phyloP scores from a whole-genome alignment of 805 yeast genomes.

The Cyberlindnera bimundalis region DNA sequence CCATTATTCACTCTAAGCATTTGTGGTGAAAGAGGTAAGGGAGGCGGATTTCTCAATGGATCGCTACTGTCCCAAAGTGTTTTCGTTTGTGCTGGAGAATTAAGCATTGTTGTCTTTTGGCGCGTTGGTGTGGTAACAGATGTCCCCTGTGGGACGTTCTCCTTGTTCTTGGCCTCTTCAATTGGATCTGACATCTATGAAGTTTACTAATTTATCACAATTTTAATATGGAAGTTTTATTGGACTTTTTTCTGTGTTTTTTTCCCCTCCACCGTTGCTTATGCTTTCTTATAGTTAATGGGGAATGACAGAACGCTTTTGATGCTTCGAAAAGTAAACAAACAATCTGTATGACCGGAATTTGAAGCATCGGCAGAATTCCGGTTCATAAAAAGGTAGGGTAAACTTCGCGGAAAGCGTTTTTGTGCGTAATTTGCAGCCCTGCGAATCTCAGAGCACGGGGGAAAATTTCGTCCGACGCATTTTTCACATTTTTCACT shows the following conservation, averaged over 20 bases:
- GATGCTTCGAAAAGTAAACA: background rate
- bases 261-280: no score
- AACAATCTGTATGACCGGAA: no score
- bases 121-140: constrained; percentile 13
- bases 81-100: constrained; percentile 19
- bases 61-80: constrained; percentile 38
- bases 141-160: constrained; percentile 16
- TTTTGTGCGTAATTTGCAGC: constrained; percentile 17
- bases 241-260: no score
- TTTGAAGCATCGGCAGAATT: no score
- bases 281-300: no score
- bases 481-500: constrained; percentile 25
- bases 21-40: constrained; percentile 39
- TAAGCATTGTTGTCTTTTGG: constrained; percentile 8
- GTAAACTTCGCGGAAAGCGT: no score
- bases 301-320: no score
- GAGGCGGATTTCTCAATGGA: constrained; percentile 39
- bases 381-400: no score
- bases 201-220: background rate
- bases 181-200: background rate
- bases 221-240: background rate
- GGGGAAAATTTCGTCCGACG: constrained; percentile 21
- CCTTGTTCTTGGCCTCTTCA: constrained; percentile 13
- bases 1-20: constrained; percentile 28
- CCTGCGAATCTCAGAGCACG: constrained; percentile 25